Base-by-base conservation (phyloP, 441 rosid species). In the Bocquillonia castaneifolia region DNA sequence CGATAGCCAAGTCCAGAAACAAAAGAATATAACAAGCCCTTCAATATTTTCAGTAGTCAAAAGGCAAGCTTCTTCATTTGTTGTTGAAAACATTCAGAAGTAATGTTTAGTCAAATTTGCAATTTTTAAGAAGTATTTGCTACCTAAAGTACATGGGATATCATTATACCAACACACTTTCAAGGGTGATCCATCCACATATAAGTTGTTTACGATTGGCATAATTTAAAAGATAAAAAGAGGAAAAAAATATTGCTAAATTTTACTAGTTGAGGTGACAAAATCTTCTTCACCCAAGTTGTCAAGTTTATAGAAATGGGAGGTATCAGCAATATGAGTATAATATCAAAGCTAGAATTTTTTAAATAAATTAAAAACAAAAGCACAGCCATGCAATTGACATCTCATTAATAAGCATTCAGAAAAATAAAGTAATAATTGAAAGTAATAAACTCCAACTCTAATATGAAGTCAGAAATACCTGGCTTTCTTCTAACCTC, bases 401-500 rank as follows among this genome's bases (percentile, higher is more conserved):
- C 5, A 10, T 60, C 34, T 36, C 17, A 37, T 34, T 2, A 31
- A 13, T 23, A 29, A 20, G 59, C 14, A 61, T 26, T 2, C 6
- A 31, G 17, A 47, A 5, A 13, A 52, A 31, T 7, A 36, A 58
- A 14, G 31, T 37, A 61, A n/a, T n/a, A n/a, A n/a, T n/a, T 22
- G 18, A 3, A 47, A 64, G 18, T 26, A 67, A 18, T 32, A 61
- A 66, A n/a, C 12, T 42, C 8, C 29, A 39, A 32, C 52, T 72
- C 47, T 62, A 32, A 29, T 65, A 62, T 57, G 62, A 70, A 70
- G 64, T 68, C 20, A 59, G 67, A 72, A 66, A 67, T 82, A 91
- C 99, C 99, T 85, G 83, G 82, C 76, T 80, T 70, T 75, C 76
- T 74, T 81, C 77, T 61, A 85, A 66, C 64, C 80, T 76, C 78